phyloP scores from a whole-genome alignment of 306 rosid genomes.

The Amphicarpaea edgeworthii region DNA sequence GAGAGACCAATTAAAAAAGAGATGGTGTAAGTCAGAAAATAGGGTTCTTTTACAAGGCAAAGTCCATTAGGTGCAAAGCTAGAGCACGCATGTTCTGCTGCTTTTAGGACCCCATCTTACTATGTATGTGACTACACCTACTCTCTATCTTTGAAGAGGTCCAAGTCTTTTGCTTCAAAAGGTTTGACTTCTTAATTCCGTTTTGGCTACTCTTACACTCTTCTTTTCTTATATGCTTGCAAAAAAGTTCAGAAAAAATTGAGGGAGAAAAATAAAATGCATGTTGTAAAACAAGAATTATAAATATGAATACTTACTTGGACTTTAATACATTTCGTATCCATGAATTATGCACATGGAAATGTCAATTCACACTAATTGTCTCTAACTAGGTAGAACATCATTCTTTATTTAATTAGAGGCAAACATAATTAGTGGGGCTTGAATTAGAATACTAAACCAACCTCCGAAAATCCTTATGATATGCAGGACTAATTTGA shows the following conservation, averaged over 20 bases:
- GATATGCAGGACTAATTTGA: slow-evolving; percentile 39
- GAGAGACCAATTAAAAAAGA: slow-evolving; percentile 55
- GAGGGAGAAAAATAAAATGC: neutral
- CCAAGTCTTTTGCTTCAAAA: slow-evolving; percentile 63
- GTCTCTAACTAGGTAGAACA: slow-evolving; percentile 28
- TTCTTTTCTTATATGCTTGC: slow-evolving; percentile 10
- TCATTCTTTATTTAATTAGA: slow-evolving; percentile 3
- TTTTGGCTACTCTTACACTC: slow-evolving; percentile 49
- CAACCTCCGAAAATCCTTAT: neutral
- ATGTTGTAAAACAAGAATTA: neutral
- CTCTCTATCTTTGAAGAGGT: slow-evolving; percentile 59
- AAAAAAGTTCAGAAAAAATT: neutral
- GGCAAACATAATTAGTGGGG: slow-evolving; percentile 1
- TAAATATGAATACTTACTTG: slow-evolving; percentile 21
- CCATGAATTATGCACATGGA: slow-evolving; percentile 29
- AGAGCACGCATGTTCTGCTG: slow-evolving; percentile 66
- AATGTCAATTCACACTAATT: slow-evolving; percentile 5
- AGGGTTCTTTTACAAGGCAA: slow-evolving; percentile 71
- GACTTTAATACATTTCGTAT: neutral
- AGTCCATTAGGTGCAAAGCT: slow-evolving; percentile 55
- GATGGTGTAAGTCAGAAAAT: slow-evolving; percentile 56
- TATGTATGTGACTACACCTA: slow-evolving; percentile 41
- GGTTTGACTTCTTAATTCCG: slow-evolving; percentile 67
- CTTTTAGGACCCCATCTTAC: slow-evolving; percentile 57
- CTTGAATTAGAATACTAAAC: neutral